Percentiles rank a stretch among this genome's conserved stretches.
phyloP scores from a whole-genome alignment of 306 rosid genomes.

The Phaseolus lunatus region DNA sequence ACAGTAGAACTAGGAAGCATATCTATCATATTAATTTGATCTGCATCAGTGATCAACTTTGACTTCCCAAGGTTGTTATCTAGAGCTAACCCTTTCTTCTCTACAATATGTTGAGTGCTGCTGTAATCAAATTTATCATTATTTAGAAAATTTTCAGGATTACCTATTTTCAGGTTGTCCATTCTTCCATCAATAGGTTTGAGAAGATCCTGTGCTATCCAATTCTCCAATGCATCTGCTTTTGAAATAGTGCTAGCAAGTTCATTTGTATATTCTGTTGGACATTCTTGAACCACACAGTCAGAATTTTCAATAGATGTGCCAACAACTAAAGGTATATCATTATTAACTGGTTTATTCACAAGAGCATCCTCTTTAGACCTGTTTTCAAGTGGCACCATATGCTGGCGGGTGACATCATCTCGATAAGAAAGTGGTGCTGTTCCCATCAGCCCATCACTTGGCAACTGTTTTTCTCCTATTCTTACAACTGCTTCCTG shows the following conservation, averaged over 20 bases:
- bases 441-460: constrained; percentile 49
- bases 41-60: constrained; percentile 45
- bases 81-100: constrained; percentile 49
- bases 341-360: constrained; percentile 52
- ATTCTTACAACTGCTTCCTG: constrained; percentile 56
- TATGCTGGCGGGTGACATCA: constrained; percentile 50
- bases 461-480: constrained; percentile 57
- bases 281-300: constrained; percentile 53
- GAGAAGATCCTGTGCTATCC: constrained; percentile 57
- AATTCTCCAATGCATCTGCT: constrained; percentile 55
- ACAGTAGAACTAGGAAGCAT: constrained; percentile 49
- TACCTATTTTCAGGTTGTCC: constrained; percentile 53
- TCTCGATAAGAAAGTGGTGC: constrained; percentile 52
- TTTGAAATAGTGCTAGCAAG: constrained; percentile 50
- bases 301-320: constrained; percentile 56
- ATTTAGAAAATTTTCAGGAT: constrained; percentile 55
- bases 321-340: constrained; percentile 51
- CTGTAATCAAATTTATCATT: constrained; percentile 55
- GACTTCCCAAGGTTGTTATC: constrained; percentile 54
- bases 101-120: constrained; percentile 50
- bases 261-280: constrained; percentile 55
- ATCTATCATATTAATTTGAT: constrained; percentile 52
- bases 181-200: constrained; percentile 65
- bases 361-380: constrained; percentile 51
- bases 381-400: constrained; percentile 53